A percentile compares a stretch with the other conserved stretches of the same genome.
Evolutionary conservation across 371 early-diverging fungal species (phyloP).

Genomic region (Mortierella sp.): DNA sequence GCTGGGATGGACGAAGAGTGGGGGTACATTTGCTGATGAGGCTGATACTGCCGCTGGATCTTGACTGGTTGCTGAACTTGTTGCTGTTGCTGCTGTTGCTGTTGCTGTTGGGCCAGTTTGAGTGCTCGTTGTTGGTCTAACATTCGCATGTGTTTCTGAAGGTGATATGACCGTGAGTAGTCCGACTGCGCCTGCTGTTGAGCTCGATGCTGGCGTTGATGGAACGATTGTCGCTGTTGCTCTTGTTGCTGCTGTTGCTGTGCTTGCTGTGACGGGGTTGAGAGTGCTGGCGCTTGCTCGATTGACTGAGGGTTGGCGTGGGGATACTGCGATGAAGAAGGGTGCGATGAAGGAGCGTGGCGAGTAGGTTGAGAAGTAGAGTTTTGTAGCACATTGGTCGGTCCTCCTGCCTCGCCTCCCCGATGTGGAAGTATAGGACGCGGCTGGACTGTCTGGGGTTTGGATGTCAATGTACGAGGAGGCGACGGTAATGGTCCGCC

Average conservation of each 20-base stretch:
- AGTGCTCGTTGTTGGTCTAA: slow-evolving; percentile 44
- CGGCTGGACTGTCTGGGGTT: slow-evolving; percentile 20
- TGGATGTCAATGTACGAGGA: neutral
- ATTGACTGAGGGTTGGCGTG: neutral
- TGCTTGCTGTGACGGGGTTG: neutral
- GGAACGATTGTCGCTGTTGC: slow-evolving; percentile 43
- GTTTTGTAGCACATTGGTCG: slow-evolving; percentile 1
- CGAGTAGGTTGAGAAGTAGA: slow-evolving; percentile 9
- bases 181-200: slow-evolving; percentile 48
- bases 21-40: slow-evolving; percentile 52
- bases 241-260: slow-evolving; percentile 25
- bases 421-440: slow-evolving; percentile 27
- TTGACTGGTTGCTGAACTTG: slow-evolving; percentile 21
- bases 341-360: slow-evolving; percentile 13
- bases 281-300: neutral
- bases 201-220: slow-evolving; percentile 47
- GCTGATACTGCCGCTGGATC: slow-evolving; percentile 45
- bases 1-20: slow-evolving; percentile 7
- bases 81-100: slow-evolving; percentile 16
- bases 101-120: slow-evolving; percentile 29
- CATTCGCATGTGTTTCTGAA: slow-evolving; percentile 53
- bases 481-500: neutral
- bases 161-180: slow-evolving; percentile 48
- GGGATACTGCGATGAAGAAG: slow-evolving; percentile 5
- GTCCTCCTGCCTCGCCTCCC: neutral